Base-by-base conservation (phyloP, 1,139 yeast genomes). In the Sugiyamaella paludigena region DNA sequence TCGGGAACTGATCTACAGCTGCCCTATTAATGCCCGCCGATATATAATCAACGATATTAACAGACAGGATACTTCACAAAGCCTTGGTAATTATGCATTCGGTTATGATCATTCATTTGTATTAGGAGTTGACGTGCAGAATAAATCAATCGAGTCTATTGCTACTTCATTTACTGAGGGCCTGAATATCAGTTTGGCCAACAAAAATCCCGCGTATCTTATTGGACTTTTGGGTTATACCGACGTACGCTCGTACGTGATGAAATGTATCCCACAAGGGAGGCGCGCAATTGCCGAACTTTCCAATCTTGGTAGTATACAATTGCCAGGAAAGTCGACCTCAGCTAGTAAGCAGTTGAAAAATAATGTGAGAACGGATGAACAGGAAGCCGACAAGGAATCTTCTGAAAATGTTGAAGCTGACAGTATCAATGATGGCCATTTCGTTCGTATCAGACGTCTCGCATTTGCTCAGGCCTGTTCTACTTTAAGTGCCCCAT, bases 11-110 rank as follows among this genome's bases (percentile, higher is more conserved):
- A 36, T 43, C n/a, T 45, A 48, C 41, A 36, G 43, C 16, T 45
- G 53, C 41, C 59, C 60, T 6, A 55, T 57, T 12, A 51, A 58
- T 40, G 58, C 59, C 10, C 51, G 61, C 9, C 47, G 55, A 41
- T 55, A 49, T 43, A 37, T 49, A 19, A 28, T 30, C 34, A 26
- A 35, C n/a, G 32, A 28, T 26, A n/a, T n/a, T n/a, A n/a, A n/a
- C n/a, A 35, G 26, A 13, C 11, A 19, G 28, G 40, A 37, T 8
- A 12, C 36, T 28, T 32, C 15, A 9, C 4, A 31, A 12, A 15
- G 31, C 4, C 33, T 57, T 10, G 61, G 60, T 26, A 54, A 56
- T 49, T 56, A 48, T 43, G 59, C 54, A 7, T 49, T 44, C 34
- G 39, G 49, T 8, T 46, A 49, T 32, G 43, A 47, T 37, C 44